Conservation (phyloP, 75 land plant genomes). For the Sequoia sempervirens region DNA sequence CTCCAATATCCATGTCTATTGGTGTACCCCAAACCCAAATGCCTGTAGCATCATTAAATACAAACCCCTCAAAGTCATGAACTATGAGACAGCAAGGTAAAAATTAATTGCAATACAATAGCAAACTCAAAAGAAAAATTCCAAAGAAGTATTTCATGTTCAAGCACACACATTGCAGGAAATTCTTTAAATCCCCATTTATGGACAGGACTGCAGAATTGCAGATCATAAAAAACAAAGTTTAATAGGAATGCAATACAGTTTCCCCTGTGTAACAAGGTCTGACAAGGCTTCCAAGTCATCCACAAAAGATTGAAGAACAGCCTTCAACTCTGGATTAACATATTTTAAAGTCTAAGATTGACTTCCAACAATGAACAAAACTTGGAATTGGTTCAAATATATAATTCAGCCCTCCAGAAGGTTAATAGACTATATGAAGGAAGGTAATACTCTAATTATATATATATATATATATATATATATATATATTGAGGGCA, state of each 20-base stretch:
- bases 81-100: background rate
- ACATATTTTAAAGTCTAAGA: background rate
- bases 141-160: background rate
- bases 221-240: background rate
- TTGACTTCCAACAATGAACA: background rate
- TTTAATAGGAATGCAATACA: background rate
- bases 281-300: background rate
- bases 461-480: too few relatives aligned
- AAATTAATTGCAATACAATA: background rate
- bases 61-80: background rate
- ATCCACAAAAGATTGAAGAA: background rate
- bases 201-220: background rate
- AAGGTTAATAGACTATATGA: background rate
- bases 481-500: background rate
- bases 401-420: background rate
- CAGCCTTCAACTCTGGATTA: background rate
- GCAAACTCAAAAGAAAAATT: background rate
- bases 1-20: constrained; percentile 52
- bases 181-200: background rate
- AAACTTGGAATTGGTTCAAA: background rate
- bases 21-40: constrained; percentile 92
- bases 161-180: background rate
- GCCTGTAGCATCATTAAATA: constrained; percentile 34
- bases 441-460: too few relatives aligned
- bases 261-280: background rate